Evolutionary conservation across 2,329 filamentous ascomycete genomes (phyloP).

Genomic region (Calonectria henricotiae): DNA sequence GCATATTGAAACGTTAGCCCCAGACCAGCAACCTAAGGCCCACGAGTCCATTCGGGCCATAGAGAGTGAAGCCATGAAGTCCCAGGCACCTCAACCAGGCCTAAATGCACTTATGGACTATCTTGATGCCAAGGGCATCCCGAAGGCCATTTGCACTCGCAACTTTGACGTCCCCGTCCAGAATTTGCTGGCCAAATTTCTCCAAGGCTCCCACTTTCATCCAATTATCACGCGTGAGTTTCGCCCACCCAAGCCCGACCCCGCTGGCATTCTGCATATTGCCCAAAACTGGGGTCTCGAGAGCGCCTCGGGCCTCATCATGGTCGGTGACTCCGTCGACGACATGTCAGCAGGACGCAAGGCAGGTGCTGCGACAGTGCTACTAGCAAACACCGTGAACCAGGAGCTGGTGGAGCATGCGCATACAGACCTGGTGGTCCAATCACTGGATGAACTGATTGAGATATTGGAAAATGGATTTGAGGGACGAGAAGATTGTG

Average conservation of each 20-base stretch:
- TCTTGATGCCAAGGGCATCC: conserved; percentile 77
- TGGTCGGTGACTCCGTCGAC: conserved; percentile 88
- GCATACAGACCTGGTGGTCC: conserved; percentile 84
- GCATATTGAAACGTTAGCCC: conserved; percentile 84
- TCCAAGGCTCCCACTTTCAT: conserved; percentile 77
- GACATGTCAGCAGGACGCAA: conserved; percentile 91
- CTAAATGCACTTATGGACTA: conserved; percentile 86
- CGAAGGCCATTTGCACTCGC: conserved; percentile 91
- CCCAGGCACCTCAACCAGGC: conserved; percentile 87
- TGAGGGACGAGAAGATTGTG: conserved; percentile 63
- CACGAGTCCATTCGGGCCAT: conserved; percentile 83
- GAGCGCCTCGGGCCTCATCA: conserved; percentile 68
- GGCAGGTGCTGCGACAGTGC: conserved; percentile 91
- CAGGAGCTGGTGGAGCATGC: conserved; percentile 77
- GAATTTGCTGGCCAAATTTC: conserved; percentile 83
- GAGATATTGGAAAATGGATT: conserved; percentile 84
- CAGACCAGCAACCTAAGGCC: conserved; percentile 73
- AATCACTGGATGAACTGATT: conserved; percentile 82
- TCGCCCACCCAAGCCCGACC: conserved; percentile 87
- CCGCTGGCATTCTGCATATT: conserved; percentile 90
- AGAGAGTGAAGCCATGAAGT: conserved; percentile 85
- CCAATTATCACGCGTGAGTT: conserved; percentile 91
- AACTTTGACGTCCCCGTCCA: conserved; percentile 90
- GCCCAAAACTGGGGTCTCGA: conserved; percentile 81
- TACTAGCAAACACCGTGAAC: conserved; percentile 90